phyloP scores from a whole-genome alignment of 2,329 filamentous ascomycete genomes.

The Xylariaceae sp. region DNA sequence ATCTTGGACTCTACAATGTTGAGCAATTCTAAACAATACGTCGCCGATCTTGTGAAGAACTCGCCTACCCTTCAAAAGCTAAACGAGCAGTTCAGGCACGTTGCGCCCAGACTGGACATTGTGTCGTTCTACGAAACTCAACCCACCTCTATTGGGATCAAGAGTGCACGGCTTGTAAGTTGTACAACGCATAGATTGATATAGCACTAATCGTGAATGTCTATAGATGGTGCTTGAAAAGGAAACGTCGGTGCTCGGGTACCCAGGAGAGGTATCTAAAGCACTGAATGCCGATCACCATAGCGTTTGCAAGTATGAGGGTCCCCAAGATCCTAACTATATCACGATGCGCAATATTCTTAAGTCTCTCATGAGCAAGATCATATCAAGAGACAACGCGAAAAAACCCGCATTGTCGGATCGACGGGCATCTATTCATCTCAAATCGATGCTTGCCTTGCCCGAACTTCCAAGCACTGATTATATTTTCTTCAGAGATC shows the following conservation, averaged over 20 bases:
- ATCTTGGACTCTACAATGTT: slow-evolving; percentile 24
- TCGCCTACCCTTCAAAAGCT: slow-evolving; percentile 23
- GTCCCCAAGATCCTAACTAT: slow-evolving; percentile 38
- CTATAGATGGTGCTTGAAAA: slow-evolving; percentile 26
- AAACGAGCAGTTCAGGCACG: slow-evolving; percentile 31
- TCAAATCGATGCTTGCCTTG: slow-evolving; percentile 12
- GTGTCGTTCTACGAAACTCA: slow-evolving; percentile 30
- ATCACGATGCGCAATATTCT: slow-evolving; percentile 31
- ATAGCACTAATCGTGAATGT: not conserved
- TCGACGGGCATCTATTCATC: not conserved
- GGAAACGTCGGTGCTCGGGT: slow-evolving; percentile 42
- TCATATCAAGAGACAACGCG: slow-evolving; percentile 1
- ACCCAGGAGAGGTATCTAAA: slow-evolving; percentile 37
- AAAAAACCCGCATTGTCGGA: slow-evolving; percentile 19
- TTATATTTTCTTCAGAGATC: slow-evolving; percentile 20
- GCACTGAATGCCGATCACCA: slow-evolving; percentile 42
- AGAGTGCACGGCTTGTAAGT: slow-evolving; percentile 11
- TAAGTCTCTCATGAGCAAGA: slow-evolving; percentile 17
- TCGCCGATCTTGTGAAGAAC: slow-evolving; percentile 27
- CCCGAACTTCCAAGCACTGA: slow-evolving; percentile 12
- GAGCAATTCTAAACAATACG: slow-evolving; percentile 25
- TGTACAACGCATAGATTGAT: not conserved
- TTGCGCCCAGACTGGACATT: slow-evolving; percentile 23
- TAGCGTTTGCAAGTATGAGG: slow-evolving; percentile 32
- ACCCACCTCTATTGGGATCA: slow-evolving; percentile 13